Evolutionary conservation across 2,329 filamentous ascomycete species (phyloP), one percentile per base, ranked within the genome.

Genomic region (Didymella segeticola): DNA sequence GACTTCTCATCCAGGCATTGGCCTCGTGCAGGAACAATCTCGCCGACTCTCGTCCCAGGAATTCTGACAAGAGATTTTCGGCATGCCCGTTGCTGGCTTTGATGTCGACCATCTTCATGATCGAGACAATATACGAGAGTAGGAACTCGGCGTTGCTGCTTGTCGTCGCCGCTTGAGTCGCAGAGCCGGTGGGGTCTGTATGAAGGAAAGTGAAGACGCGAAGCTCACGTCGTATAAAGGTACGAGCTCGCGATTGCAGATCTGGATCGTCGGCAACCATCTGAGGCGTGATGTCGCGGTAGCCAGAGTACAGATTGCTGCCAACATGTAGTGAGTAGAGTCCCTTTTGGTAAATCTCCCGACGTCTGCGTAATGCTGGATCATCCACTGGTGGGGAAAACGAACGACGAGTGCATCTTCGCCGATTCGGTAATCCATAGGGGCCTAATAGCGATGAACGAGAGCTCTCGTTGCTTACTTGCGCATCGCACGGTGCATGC

Each of bases 1-100:
- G 92, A 72, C 92, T 96, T 51, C 91, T 82, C 62, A 98, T 75
- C 86, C 90, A 98, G 10, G 86, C 84, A 56, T 88, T 83, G 56
- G 97, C 74, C 76, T 98, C 93, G 75, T 98, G 93, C 54, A 96
- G 75, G 61, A 98, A 91, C 31, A 96, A 73, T 15, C 81, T 79
- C 1, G 91, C 86, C 71, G 92, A 85, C 15, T 88, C 84, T 49
- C 86, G 80, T 0, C 92, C 92, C 4, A 97, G 68, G 60, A 92
- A 95, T 42, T 95, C 90, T 19, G 84, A 79, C 30, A 97, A 72
- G 75, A 96, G 82, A 34, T 90, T 86, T 70, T 95, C 90, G 0
- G 91, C 91, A 64, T 90, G 86, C 0, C 91, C 92, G 31, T 83
- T 83, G 57, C 89, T 90, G 4, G 86, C 89, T 74, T 91, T 91